These are phyloP conservation scores for Annona squamosa DNA, from an alignment of 164 flowering plant genomes.

Conservation along the genomic window DNA sequence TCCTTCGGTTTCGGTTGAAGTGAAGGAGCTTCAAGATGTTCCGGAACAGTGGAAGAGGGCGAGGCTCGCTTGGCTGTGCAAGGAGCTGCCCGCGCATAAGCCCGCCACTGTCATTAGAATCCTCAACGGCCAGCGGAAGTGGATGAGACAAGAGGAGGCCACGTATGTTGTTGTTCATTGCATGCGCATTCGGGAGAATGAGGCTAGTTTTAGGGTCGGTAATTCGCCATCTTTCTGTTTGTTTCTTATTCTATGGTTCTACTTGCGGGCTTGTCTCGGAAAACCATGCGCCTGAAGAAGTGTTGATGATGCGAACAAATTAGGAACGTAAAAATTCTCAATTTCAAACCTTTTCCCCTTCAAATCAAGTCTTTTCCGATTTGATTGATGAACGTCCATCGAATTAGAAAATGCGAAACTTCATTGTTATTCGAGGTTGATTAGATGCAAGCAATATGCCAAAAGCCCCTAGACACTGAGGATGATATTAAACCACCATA, in stretches of 20 bases:
- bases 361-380: neutral
- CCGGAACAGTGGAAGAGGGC: constrained; percentile 90
- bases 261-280: neutral
- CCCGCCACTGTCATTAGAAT: constrained; percentile 38
- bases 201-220: constrained; percentile 57
- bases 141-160: constrained; percentile 74
- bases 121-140: constrained; percentile 73
- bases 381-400: neutral
- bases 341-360: neutral
- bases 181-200: constrained; percentile 76
- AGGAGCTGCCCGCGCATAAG: constrained; percentile 74
- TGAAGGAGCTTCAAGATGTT: constrained; percentile 68
- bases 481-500: neutral
- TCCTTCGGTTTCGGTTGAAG: constrained; percentile 36
- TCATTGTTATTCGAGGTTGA: neutral
- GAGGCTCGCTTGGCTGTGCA: constrained; percentile 85
- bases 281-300: neutral
- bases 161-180: constrained; percentile 73
- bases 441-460: neutral
- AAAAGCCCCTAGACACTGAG: neutral
- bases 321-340: neutral
- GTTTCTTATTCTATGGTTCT: neutral
- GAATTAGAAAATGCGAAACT: neutral
- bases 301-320: neutral
- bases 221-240: neutral